Evolutionary conservation across 2,329 filamentous ascomycete genomes (phyloP), one percentile per base, ranked within the genome.

Genomic region (Colletotrichum nymphaeae): DNA sequence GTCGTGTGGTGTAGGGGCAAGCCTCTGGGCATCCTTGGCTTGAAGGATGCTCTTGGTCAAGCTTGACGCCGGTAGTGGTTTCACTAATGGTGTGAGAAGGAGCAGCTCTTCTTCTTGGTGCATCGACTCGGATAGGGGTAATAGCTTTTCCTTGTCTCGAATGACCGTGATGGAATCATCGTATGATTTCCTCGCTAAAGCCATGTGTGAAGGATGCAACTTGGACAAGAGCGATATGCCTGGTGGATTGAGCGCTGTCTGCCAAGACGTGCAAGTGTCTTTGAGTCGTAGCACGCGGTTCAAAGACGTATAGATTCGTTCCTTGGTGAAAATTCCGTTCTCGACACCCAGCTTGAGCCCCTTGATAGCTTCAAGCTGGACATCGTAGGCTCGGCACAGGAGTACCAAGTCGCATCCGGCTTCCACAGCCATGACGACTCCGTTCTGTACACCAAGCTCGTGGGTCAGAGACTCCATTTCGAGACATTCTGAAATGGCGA

Each of bases 381-480:
- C 93, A 49, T 94, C 92, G 77, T 95, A 97, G 6, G 95, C 95
- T 57, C 95, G 92, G 78, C 95, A 98, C 1, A 98, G 89, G 6
- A 98, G 89, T 5, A 98, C 91, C 66, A 98, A 86, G 81, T 99
- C 97, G 80, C 97, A 98, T 16, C 97, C 97, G 37, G 97, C 96
- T 81, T 98, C 97, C 63, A 98, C 94, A 4, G 97, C 97, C 95
- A 98, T 98, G 77, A 98, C 95, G 0, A 96, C 98, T 14, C 97
- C 97, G 53, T 97, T 96, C 77, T 96, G 95, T 22, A 99, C 95
- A n/a, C 96, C 96, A 63, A 98, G 97, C 78, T 98, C 97, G 79
- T 97, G 94, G 76, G 95, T 97, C 9, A 98, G 88, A 0, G 95
- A 95, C 79, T 98, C 95, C 96, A 98, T 98, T 81, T 98, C 96